Base-by-base conservation (phyloP, 2,329 filamentous ascomycete genomes). In the Trichophyton mentagrophytes region DNA sequence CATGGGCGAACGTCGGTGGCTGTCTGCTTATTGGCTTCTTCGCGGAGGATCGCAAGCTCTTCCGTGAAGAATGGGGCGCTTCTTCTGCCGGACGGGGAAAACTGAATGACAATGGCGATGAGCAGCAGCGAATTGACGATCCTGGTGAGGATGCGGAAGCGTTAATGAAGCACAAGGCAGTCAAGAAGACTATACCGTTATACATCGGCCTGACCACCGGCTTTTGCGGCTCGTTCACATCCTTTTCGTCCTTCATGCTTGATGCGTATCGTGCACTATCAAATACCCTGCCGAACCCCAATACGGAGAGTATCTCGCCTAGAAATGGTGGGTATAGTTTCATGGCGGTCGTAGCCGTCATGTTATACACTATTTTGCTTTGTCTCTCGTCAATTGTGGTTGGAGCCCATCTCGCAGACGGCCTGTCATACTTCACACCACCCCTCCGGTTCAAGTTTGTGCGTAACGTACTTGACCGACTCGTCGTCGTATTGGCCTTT, bases 1-100 rank as follows among this genome's bases (percentile, higher is more conserved):
- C 95, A 22, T 97, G 92, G 92, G 86, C 90, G 63, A 96, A 97
- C 68, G 86, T 96, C 55, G 83, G 79, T 1, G 92, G 92, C 1
- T 87, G 88, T 60, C 70, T 95, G 0, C 66, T 95, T 61, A 88
- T 97, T 83, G 92, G 93, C 1, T 95, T 95, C 69, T 79, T 96
- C 1, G 76, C 82, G 8, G 89, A 96, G 73, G 89, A 96, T 68
- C 79, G 83, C 64, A 85, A 81, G 67, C 75, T 95, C 5, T 95
- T 95, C 71, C 82, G 81, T 33, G 74, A 83, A 61, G 85, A 88
- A 74, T 86, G 82, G 82, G 84, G 82, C 2, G 22, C 56, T 4
- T 17, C 46, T 20, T 44, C 15, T n/a, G 22, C 13, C 2, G 17
- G 20, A 20, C 36, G 59, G 42, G 30, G 47, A 4, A 53, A 15